phyloP scores from a whole-genome alignment of 768 basidiomycete genomes.

The Mycena haematopus region DNA sequence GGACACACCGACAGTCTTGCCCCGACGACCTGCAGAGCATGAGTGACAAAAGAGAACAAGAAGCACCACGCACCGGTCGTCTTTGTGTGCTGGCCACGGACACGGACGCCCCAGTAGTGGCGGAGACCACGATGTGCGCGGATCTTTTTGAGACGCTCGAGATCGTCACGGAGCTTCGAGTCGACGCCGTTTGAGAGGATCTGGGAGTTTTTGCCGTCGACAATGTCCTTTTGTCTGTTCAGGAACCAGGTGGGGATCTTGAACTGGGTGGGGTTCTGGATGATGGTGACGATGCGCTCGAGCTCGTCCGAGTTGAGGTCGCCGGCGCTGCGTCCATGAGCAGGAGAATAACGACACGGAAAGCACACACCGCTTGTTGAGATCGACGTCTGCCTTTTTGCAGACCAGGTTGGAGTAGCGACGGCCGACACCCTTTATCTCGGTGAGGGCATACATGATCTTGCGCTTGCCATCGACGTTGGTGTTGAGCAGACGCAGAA shows the following conservation, averaged over 20 bases:
- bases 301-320: constrained; percentile 99
- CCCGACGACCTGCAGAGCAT: constrained; percentile 75
- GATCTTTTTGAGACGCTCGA: constrained; percentile 99
- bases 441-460: constrained; percentile 98
- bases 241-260: constrained; percentile 99
- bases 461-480: constrained; percentile 99
- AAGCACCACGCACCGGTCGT: constrained; percentile 78
- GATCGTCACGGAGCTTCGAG: constrained; percentile 97
- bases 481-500: constrained; percentile 98
- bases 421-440: constrained; percentile 99
- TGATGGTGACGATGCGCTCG: constrained; percentile 98
- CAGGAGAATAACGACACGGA: background rate
- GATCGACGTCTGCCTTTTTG: constrained; percentile 99
- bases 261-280: constrained; percentile 99
- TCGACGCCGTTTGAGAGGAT: constrained; percentile 96
- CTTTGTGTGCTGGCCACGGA: constrained; percentile 99
- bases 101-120: constrained; percentile 94
- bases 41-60: background rate
- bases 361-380: constrained; percentile 91
- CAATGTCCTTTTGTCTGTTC: constrained; percentile 98
- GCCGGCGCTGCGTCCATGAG: constrained; percentile 73
- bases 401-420: constrained; percentile 99
- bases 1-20: constrained; percentile 96
- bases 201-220: constrained; percentile 96
- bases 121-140: constrained; percentile 93